Conservation (phyloP, 2,329 filamentous ascomycete genomes). For the Botrytis cinerea region DNA sequence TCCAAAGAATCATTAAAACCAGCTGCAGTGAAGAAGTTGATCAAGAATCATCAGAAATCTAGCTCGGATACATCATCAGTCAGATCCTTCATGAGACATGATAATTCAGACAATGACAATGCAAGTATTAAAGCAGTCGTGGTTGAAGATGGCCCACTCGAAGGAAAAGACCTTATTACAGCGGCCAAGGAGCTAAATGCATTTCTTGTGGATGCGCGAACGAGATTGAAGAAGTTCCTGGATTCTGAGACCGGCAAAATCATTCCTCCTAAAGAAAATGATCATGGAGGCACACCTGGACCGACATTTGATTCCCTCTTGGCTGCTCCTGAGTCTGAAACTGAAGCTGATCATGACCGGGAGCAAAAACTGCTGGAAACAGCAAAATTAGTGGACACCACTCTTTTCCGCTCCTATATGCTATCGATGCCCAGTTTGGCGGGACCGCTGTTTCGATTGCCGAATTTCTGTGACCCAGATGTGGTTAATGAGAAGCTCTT, state of each 20-base stretch:
- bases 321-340: conserved; percentile 44
- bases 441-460: conserved; percentile 87
- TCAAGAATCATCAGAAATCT: conserved; percentile 41
- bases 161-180: conserved; percentile 80
- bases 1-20: conserved; percentile 37
- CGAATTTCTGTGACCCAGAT: conserved; percentile 95
- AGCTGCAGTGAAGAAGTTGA: conserved; percentile 47
- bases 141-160: conserved; percentile 56
- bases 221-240: conserved; percentile 61
- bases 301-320: conserved; percentile 59
- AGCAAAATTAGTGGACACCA: conserved; percentile 87
- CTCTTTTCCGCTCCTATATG: conserved; percentile 94
- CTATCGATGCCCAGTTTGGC: conserved; percentile 82
- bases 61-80: conserved; percentile 57
- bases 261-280: conserved; percentile 49
- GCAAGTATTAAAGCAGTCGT: conserved; percentile 52
- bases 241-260: conserved; percentile 64
- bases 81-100: conserved; percentile 56
- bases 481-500: conserved; percentile 93
- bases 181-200: conserved; percentile 82
- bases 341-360: conserved; percentile 56
- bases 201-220: conserved; percentile 84
- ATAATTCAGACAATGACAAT: conserved; percentile 55
- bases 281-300: conserved; percentile 48
- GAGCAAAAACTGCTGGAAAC: conserved; percentile 72